These are phyloP conservation scores for Cladosporium sp. DNA, from an alignment of 2,329 filamentous ascomycete genomes.

Conservation along the genomic window DNA sequence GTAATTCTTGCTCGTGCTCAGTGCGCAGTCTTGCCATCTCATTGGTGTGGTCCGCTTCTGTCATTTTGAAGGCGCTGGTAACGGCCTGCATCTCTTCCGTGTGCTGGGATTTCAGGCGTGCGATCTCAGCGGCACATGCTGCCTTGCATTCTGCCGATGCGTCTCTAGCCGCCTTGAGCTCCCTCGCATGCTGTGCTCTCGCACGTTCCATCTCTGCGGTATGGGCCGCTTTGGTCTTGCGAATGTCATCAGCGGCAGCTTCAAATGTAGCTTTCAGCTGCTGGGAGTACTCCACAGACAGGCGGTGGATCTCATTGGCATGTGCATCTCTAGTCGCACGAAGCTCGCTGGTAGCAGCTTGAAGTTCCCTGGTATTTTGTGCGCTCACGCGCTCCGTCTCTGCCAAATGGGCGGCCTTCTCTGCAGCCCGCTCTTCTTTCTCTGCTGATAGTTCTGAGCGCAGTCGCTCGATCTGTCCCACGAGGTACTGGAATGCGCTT, in stretches of 20 bases:
- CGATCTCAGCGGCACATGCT: conserved; percentile 27
- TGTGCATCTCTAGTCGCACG: conserved; percentile 17
- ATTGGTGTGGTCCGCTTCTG: conserved; percentile 11
- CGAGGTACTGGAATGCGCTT: conserved; percentile 3
- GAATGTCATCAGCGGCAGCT: conserved; percentile 4
- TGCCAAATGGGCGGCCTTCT: conserved; percentile 19
- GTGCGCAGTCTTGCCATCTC: conserved; percentile 9
- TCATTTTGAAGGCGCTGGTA: conserved; percentile 17
- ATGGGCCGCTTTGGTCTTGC: conserved; percentile 20
- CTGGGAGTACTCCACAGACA: conserved; percentile 13
- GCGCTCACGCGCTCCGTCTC: conserved; percentile 9
- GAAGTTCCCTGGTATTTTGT: conserved; percentile 11
- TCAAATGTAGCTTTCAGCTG: conserved; percentile 13
- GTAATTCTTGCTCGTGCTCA: neutral
- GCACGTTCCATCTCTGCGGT: conserved; percentile 22
- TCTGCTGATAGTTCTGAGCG: conserved; percentile 22
- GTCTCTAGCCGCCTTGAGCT: conserved; percentile 20
- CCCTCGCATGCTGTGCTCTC: conserved; percentile 1
- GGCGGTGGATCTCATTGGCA: conserved; percentile 10
- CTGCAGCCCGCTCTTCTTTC: conserved; percentile 7
- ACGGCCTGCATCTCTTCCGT: conserved; percentile 21
- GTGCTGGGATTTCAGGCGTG: conserved; percentile 22
- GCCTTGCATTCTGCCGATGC: conserved; percentile 13
- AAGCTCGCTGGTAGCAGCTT: conserved; percentile 21
- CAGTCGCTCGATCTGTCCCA: conserved; percentile 26